These are phyloP conservation scores for Ustilago shanxiensis DNA, from an alignment of 1,284 basidiomycete species.

Conservation along the genomic window DNA sequence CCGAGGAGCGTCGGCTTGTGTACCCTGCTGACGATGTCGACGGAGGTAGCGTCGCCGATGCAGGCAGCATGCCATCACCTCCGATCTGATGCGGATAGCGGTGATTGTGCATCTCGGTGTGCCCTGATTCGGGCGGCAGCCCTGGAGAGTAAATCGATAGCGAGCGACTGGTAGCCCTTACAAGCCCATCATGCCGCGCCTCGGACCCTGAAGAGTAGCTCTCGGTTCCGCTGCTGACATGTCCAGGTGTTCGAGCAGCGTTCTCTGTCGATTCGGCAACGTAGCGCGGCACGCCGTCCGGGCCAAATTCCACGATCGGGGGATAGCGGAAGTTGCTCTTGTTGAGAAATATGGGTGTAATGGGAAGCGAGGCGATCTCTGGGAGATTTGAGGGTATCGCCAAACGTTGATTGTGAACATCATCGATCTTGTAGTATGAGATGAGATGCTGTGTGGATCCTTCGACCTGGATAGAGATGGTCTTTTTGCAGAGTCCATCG, in stretches of 20 bases:
- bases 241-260: slow-evolving; percentile 26
- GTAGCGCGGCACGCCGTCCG: slow-evolving; percentile 82
- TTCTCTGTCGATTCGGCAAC: slow-evolving; percentile 69
- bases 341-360: slow-evolving; percentile 88
- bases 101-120: slow-evolving; percentile 27
- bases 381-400: slow-evolving; percentile 88
- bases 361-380: slow-evolving; percentile 86
- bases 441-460: slow-evolving; percentile 93
- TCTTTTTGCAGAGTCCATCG: slow-evolving; percentile 74
- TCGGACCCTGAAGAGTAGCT: slow-evolving; percentile 45
- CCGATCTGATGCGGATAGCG: slow-evolving; percentile 50
- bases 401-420: slow-evolving; percentile 87
- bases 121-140: slow-evolving; percentile 14
- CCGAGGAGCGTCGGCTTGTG: slow-evolving; percentile 30
- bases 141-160: slow-evolving; percentile 36
- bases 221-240: slow-evolving; percentile 47
- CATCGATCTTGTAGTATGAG: slow-evolving; percentile 93
- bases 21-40: slow-evolving; percentile 14
- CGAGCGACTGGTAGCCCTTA: slow-evolving; percentile 25
- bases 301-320: slow-evolving; percentile 84
- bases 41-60: slow-evolving; percentile 21
- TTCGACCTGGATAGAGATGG: slow-evolving; percentile 89
- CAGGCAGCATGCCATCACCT: slow-evolving; percentile 36
- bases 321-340: slow-evolving; percentile 91
- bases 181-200: slow-evolving; percentile 27